Evolutionary conservation across 495 filamentous ascomycete genomes (phyloP), one percentile per base, ranked within the genome.

Genomic region (Podospora anserina): DNA sequence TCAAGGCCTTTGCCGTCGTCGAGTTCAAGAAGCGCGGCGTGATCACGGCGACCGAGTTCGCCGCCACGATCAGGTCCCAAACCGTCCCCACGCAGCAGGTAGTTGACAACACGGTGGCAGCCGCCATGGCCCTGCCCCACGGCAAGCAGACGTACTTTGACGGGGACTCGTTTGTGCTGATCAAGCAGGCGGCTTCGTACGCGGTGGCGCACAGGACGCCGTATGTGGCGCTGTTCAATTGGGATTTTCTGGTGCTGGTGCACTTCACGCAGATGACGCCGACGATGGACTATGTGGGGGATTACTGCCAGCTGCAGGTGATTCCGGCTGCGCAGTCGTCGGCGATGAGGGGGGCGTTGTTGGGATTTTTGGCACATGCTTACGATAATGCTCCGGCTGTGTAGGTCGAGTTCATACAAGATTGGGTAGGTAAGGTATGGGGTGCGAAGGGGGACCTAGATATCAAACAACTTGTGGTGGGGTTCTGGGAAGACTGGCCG

Each of bases 11-110:
- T 39, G 61, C 61, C 61, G 61, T 63, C 2, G 61, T 63, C 61
- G 61, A 63, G 61, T 63, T 34, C 61, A 63, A 63, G 61, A 63
- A 63, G 61, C 61, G 61, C 23, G 61, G 61, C 61, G 27, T 63
- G 15, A 63, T 63, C 61, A 32, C 32, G 6, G 4, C 23, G 4
- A 4, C 27, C 32, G 61, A 63, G 27, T 63, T 63, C 61, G 39
- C 27, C 18, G 32, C 61, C 61, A 28, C 61, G 9, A 32, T 63
- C 28, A 58, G 18, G 55, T 9, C 55, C 18, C 20, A 23, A 23
- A 23, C 20, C 20, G 20, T 23, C 20, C 20, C 20, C 20, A 23
- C 20, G 20, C 20, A 23, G 0, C 20, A 23, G 20, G 20, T 23
- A 1, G 20, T 23, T 23, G 20, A 23, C 20, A 23, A 23, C 20